Conservation (phyloP, 169 alveolate species). For the Babesia bovis region DNA sequence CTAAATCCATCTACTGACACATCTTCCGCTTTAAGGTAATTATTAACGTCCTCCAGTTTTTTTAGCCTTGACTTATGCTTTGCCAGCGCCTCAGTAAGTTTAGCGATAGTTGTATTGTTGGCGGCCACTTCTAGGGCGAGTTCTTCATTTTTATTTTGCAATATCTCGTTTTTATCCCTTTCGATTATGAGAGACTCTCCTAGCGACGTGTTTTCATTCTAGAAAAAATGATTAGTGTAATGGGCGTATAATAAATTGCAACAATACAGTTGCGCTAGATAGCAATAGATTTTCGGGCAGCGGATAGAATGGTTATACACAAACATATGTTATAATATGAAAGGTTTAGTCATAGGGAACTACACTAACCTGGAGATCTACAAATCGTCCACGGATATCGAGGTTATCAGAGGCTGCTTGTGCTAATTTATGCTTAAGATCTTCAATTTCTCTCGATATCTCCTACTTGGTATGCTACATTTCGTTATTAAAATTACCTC, state of each 20-base stretch:
- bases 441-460: not conserved
- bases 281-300: no score
- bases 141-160: slow-evolving; percentile 38
- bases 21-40: slow-evolving; percentile 19
- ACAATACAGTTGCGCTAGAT: no score
- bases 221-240: not conserved
- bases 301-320: no score
- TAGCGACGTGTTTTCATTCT: slow-evolving; percentile 40
- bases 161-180: not conserved
- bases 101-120: slow-evolving; percentile 35
- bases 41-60: slow-evolving; percentile 25
- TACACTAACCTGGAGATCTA: slow-evolving; percentile 6
- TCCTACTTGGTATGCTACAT: no score
- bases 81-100: slow-evolving; percentile 10
- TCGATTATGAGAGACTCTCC: slow-evolving; percentile 5
- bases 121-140: slow-evolving; percentile 15
- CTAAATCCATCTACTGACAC: not conserved
- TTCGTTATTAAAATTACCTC: no score
- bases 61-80: slow-evolving; percentile 9
- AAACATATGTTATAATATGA: no score
- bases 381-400: slow-evolving; percentile 16
- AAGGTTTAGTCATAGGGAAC: not conserved
- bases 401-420: slow-evolving; percentile 43
- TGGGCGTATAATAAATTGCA: no score
- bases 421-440: slow-evolving; percentile 12